Percentiles rank a stretch among this genome's conserved stretches.
Conservation (phyloP, 345 rosid species). For the Toxicodendron radicans region DNA sequence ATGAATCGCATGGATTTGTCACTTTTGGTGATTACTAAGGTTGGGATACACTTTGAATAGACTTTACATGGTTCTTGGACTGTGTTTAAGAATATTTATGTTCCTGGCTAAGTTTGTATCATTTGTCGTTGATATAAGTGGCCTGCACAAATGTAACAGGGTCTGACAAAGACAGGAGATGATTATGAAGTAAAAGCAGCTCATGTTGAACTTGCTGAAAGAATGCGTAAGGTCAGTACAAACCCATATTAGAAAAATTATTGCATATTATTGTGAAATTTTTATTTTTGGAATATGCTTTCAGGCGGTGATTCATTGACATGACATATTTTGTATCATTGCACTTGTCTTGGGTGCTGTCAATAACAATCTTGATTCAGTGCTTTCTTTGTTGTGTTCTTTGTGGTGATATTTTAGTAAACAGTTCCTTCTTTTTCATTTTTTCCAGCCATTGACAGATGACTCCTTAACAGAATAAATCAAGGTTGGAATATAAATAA, state of each 20-base stretch:
- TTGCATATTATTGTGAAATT: too few species aligned
- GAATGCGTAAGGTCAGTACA: constrained; percentile 90
- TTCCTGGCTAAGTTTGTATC: background rate
- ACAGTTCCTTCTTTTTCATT: background rate
- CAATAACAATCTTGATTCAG: background rate
- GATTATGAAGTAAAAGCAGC: constrained; percentile 96
- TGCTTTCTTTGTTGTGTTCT: background rate
- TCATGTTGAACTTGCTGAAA: constrained; percentile 96
- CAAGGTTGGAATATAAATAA: constrained; percentile 7
- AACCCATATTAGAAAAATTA: background rate
- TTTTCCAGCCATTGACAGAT: background rate
- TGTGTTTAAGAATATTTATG: constrained; percentile 9
- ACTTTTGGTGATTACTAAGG: constrained; percentile 97
- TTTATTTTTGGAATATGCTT: too few species aligned
- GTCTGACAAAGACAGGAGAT: constrained; percentile 91
- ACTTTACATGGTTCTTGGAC: constrained; percentile 13
- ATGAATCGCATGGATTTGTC: constrained; percentile 98
- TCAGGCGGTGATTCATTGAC: background rate
- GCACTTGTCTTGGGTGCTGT: background rate
- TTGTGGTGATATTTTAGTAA: constrained; percentile 4
- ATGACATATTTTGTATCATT: background rate
- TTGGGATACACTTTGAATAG: constrained; percentile 30
- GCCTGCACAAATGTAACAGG: constrained; percentile 49
- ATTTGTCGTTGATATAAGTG: background rate
- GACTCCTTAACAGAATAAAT: background rate